Evolutionary conservation across 352 stramenopile genomes (phyloP), one percentile per base, ranked within the genome.

Genomic region (Pythium aphanidermatum): DNA sequence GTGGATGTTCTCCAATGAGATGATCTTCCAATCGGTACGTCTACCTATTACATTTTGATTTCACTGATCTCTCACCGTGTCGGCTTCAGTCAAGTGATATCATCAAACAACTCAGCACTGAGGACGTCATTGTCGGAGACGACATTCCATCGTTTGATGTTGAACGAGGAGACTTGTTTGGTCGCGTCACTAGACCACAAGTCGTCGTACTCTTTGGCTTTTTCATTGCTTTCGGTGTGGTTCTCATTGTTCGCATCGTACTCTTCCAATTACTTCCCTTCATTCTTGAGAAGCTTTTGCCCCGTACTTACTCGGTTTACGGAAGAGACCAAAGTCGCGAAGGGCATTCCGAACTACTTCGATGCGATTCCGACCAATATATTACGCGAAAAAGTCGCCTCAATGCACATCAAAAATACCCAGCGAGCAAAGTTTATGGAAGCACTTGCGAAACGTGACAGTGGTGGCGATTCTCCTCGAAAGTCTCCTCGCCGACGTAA

Each of bases 1-100:
- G 63, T 92, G 81, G 81, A 89, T 92, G 81, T 90, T 86, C 48
- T 92, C 81, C 19, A 92, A 92, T 55, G 66, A 74, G n/a, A 60
- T 65, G 42, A 90, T 92, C 49, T 92, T 92, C 46, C 73, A 89
- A 55, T 77, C 68, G 9, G 71, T 72, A 58, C 27, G 56, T 43
- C 32, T 41, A 58, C 42, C 13, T 20, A 10, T 39, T 19, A 13
- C 11, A 19, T 26, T 7, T 23, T 35, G 5, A 34, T 52, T 29
- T 7, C 36, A 30, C 12, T 19, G 13, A 29, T 31, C 16, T 27
- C 24, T 13, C 13, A 6, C 14, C 19, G 16, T 21, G 29, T 25
- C 10, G 29, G 4, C 14, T 16, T 19, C 39, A 54, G 52, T 27
- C 46, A 5, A 54, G 55, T 24, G 55, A 64, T 20, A 64, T 64